phyloP scores from a whole-genome alignment of 345 rosid genomes.

The Rhodamnia argentea region DNA sequence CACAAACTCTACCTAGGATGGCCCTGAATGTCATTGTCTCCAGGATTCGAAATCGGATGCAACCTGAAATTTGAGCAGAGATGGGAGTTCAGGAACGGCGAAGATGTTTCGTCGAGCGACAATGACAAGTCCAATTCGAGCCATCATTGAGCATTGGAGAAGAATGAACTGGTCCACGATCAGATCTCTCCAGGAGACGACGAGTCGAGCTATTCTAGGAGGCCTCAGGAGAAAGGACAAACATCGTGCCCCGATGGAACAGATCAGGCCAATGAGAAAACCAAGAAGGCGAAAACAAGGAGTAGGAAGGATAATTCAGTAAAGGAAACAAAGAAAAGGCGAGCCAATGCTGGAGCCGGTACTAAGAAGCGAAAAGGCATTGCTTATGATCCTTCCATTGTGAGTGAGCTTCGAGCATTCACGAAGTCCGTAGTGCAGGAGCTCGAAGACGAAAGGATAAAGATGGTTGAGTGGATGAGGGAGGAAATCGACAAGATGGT shows the following conservation, averaged over 20 bases:
- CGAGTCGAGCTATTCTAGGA: slow-evolving; percentile 11
- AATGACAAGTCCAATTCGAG: slow-evolving; percentile 18
- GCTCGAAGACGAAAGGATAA: slow-evolving; percentile 31
- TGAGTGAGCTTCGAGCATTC: slow-evolving; percentile 2
- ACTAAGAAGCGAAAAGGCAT: slow-evolving; percentile 9
- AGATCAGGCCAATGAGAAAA: neutral
- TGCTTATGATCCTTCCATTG: slow-evolving; percentile 6
- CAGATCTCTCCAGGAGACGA: slow-evolving; percentile 11
- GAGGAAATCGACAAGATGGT: slow-evolving; percentile 34
- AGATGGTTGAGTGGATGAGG: slow-evolving; percentile 35
- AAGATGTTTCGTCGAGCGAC: slow-evolving; percentile 30
- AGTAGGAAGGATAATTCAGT: slow-evolving; percentile 1
- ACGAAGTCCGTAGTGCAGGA: slow-evolving; percentile 36
- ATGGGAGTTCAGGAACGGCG: slow-evolving; percentile 40
- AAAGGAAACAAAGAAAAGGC: neutral
- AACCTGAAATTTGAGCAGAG: slow-evolving; percentile 15
- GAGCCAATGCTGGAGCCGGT: neutral
- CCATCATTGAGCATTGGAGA: slow-evolving; percentile 12
- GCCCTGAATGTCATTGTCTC: neutral
- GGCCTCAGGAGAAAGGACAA: slow-evolving; percentile 5
- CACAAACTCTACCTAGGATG: neutral
- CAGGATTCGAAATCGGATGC: neutral
- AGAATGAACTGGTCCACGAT: slow-evolving; percentile 12
- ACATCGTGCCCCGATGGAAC: neutral
- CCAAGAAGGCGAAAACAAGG: slow-evolving; percentile 10